Conservation (phyloP, 192 early-diverging fungal species). For the Coemansia sp. region DNA sequence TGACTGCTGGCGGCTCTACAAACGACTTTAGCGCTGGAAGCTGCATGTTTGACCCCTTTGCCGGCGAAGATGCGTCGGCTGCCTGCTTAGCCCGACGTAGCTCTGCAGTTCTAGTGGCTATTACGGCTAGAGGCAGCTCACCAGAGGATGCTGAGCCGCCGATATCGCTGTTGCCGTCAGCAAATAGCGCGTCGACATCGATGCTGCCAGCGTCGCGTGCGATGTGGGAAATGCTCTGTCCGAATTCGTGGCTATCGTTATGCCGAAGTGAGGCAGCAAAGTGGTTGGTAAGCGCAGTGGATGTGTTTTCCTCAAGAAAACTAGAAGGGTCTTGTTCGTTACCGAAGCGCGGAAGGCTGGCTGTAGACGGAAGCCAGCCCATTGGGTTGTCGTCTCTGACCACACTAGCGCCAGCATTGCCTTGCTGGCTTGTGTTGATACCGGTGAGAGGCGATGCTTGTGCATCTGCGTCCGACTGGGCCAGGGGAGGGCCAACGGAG, state of each 20-base stretch:
- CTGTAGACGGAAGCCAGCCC: constrained; percentile 34
- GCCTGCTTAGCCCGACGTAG: not conserved
- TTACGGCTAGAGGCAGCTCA: not conserved
- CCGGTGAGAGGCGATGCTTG: not conserved
- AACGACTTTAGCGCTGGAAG: not conserved
- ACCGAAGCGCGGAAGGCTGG: constrained; percentile 10
- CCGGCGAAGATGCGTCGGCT: not conserved
- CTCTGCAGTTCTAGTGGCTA: constrained; percentile 1
- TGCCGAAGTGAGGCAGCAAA: not conserved
- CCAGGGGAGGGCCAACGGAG: not conserved
- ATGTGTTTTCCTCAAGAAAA: not conserved
- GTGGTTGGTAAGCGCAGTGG: not conserved
- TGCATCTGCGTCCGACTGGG: not conserved
- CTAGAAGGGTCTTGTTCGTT: not conserved
- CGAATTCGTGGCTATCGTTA: not conserved
- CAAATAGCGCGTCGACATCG: constrained; percentile 40
- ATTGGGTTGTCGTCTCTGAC: not conserved
- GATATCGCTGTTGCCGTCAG: constrained; percentile 10
- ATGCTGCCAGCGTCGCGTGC: constrained; percentile 22
- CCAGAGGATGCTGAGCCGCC: not conserved
- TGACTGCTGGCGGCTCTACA: not conserved
- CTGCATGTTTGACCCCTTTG: not conserved
- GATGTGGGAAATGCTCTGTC: constrained; percentile 1
- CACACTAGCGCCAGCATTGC: not conserved
- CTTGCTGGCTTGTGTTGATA: not conserved